Evolutionary conservation across 345 rosid species (phyloP), one percentile per base, ranked within the genome.

Genomic region (Salix koriyanagi): DNA sequence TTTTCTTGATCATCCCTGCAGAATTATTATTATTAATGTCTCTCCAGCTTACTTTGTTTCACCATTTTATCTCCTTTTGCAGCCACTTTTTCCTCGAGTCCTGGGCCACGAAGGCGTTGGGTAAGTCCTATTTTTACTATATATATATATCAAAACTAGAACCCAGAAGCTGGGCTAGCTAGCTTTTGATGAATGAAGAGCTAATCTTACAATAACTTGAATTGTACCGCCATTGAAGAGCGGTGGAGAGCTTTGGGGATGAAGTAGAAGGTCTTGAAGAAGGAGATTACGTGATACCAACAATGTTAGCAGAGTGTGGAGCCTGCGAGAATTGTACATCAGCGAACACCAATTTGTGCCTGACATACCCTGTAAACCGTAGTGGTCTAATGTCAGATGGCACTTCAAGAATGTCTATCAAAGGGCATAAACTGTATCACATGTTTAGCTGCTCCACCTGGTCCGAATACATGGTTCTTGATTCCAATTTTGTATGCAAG

Each of bases 31-130:
- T 50, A 19, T 23, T 65, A 4, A 13, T 10, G 2, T 32, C 0
- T 18, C 21, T 14, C 10, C 50, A 3, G 6, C n/a, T 70, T 44
- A 30, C 19, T 26, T 0, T 46, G 25, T 15, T 18, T 16, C 13
- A 8, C 18, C 4, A 23, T 41, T 32, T n/a, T 25, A 0, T 23
- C 1, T 42, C 14, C 39, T 56, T 78, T 65, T 37, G 42, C 13
- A 89, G 79, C 89, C 84, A 50, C 84, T 85, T 7, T 92, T 81
- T 60, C 94, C 94, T 83, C 85, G 94, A 67, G 87, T 89, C 80
- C 74, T 90, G 16, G 94, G 94, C n/a, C 97, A 90, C 65, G 97
- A 92, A 85, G 97, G 93, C 4, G 93, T 87, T 19, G 94, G 97
- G 97, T 90, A 48, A 81, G 81, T 4, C 8, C 50, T 30, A 13